Percentiles rank a stretch among this genome's conserved stretches.
Conservation (phyloP, 1,284 basidiomycete genomes). For the Paramarasmius palmivorus region DNA sequence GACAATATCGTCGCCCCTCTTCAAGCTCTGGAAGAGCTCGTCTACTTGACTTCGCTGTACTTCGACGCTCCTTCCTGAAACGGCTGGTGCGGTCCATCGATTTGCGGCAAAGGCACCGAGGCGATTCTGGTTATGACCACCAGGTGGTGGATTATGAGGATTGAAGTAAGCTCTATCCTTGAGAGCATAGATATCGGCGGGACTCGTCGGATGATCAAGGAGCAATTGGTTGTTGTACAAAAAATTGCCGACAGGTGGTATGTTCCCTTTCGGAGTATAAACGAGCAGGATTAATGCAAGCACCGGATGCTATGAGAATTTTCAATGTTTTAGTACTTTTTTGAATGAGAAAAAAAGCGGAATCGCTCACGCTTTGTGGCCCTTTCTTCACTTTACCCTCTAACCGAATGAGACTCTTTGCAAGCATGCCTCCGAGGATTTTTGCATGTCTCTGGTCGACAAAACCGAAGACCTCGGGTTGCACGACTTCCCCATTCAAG, state of each 20-base stretch:
- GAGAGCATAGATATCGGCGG: constrained; percentile 58
- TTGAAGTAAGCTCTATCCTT: constrained; percentile 78
- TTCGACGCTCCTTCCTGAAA: constrained; percentile 82
- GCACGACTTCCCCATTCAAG: constrained; percentile 48
- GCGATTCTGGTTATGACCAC: constrained; percentile 54
- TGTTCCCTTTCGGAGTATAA: constrained; percentile 91
- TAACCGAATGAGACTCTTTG: constrained; percentile 79
- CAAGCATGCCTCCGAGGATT: constrained; percentile 77
- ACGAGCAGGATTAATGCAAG: constrained; percentile 84
- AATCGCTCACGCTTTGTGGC: constrained; percentile 55
- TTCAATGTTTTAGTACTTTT: constrained; percentile 13
- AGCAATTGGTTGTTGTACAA: constrained; percentile 69
- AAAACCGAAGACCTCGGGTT: constrained; percentile 77
- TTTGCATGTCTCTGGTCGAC: constrained; percentile 83
- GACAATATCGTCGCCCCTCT: constrained; percentile 82
- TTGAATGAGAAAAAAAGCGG: constrained; percentile 5
- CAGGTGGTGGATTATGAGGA: constrained; percentile 82
- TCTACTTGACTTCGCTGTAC: constrained; percentile 93
- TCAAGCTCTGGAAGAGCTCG: constrained; percentile 87
- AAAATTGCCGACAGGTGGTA: constrained; percentile 76
- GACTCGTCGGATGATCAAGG: constrained; percentile 79
- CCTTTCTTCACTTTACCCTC: constrained; percentile 79
- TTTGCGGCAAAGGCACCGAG: constrained; percentile 30
- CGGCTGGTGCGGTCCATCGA: constrained; percentile 62
- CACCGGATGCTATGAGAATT: constrained; percentile 63